These are phyloP conservation scores for Sugiyamaella castrensis DNA, from an alignment of 1,139 yeast genomes.

Conservation along the genomic window DNA sequence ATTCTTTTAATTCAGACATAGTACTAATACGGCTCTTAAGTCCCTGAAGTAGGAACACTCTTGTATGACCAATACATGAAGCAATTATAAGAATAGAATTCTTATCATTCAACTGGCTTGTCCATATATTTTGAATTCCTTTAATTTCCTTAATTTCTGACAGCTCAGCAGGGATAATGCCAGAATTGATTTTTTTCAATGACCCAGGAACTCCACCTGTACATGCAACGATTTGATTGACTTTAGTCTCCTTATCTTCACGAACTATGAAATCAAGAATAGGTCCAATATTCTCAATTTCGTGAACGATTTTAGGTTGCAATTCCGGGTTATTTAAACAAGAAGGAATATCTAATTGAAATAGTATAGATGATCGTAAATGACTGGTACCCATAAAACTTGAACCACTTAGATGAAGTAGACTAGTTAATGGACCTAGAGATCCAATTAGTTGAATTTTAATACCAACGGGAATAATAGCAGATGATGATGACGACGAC, in stretches of 20 bases:
- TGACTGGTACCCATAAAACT: conserved; percentile 10
- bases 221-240: conserved; percentile 6
- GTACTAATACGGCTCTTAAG: not conserved
- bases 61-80: conserved; percentile 8
- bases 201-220: conserved; percentile 3
- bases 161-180: conserved; percentile 6
- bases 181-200: conserved; percentile 5
- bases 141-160: not conserved
- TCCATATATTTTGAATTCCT: conserved; percentile 8
- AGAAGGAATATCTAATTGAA: not conserved
- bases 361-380: conserved; percentile 2
- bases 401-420: conserved; percentile 8
- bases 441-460: too few species aligned
- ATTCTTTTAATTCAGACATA: not conserved
- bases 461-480: too few species aligned
- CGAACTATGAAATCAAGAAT: conserved; percentile 9
- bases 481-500: too few species aligned
- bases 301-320: not conserved
- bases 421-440: not conserved
- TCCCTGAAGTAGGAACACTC: not conserved
- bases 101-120: not conserved
- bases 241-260: not conserved
- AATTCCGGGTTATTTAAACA: not conserved
- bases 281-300: conserved; percentile 12
- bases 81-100: not conserved